Evolutionary conservation across 1,139 yeast species (phyloP).

Genomic region (Diutina pseudorugosa): DNA sequence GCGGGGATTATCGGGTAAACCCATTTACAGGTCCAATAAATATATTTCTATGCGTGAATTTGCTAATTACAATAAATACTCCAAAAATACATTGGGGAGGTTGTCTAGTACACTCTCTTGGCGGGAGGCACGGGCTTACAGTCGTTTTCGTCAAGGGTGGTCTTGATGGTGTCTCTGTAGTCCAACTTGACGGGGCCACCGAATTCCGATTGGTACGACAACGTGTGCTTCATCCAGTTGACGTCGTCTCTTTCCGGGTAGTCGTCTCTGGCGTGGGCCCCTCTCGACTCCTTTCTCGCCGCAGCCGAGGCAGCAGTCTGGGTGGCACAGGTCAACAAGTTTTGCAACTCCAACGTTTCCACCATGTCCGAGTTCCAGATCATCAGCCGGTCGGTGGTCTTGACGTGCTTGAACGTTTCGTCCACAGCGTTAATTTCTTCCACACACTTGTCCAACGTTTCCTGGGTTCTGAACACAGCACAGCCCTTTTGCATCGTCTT

Average conservation of each 20-base stretch:
- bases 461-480: conserved; percentile 93
- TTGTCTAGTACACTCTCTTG: conserved; percentile 86
- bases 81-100: no score
- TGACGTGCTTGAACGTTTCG: conserved; percentile 51
- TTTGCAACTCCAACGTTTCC: conserved; percentile 92
- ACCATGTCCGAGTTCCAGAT: conserved; percentile 97
- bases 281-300: conserved; percentile 94
- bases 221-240: conserved; percentile 96
- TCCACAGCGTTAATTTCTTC: conserved; percentile 67
- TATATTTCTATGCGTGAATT: neutral
- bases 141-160: conserved; percentile 83
- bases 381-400: conserved; percentile 93
- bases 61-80: conserved; percentile 6
- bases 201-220: conserved; percentile 73
- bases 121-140: conserved; percentile 97
- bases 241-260: conserved; percentile 91
- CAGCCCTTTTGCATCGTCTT: conserved; percentile 93
- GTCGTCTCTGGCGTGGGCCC: conserved; percentile 99
- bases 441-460: conserved; percentile 87
- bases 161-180: conserved; percentile 77
- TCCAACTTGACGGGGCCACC: conserved; percentile 67
- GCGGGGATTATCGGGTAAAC: neutral
- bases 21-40: no score
- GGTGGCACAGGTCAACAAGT: conserved; percentile 92
- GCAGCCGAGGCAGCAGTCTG: conserved; percentile 94